A percentile compares a stretch with the other conserved stretches of the same genome.
Evolutionary conservation across 345 rosid species (phyloP).

Genomic region (Syzygium grande): DNA sequence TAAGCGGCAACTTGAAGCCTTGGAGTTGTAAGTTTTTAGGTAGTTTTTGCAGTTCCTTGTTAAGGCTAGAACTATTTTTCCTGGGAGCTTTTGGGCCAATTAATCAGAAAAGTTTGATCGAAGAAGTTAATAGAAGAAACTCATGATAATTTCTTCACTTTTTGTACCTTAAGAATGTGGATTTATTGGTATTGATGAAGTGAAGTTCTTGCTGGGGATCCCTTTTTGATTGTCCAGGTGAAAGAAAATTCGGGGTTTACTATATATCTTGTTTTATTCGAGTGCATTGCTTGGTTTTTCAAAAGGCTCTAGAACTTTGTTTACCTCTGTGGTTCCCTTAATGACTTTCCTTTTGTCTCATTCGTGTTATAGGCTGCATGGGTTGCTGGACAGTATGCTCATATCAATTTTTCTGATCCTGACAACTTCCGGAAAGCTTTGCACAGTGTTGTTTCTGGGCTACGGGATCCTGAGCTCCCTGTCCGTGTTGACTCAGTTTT

Average conservation of each 20-base stretch:
- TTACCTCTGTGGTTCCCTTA: conserved; percentile 1
- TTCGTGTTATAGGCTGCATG: conserved; percentile 66
- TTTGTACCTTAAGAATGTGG: background rate
- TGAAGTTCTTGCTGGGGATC: background rate
- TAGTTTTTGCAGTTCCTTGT: background rate
- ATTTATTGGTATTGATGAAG: background rate
- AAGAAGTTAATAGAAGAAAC: background rate
- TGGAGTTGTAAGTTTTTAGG: background rate
- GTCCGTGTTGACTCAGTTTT: conserved; percentile 98
- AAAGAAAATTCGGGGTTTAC: background rate
- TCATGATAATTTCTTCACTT: background rate
- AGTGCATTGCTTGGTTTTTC: background rate
- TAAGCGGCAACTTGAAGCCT: background rate
- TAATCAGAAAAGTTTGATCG: background rate
- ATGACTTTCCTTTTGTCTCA: background rate
- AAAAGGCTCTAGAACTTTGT: background rate
- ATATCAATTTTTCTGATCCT: conserved; percentile 72
- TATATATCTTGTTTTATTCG: background rate
- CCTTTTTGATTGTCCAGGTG: background rate
- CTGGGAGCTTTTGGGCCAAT: background rate
- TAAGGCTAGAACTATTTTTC: background rate
- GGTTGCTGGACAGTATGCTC: conserved; percentile 98
- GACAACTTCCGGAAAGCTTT: conserved; percentile 76
- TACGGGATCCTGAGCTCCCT: conserved; percentile 94
- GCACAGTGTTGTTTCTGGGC: conserved; percentile 80